phyloP scores from a whole-genome alignment of 345 rosid species.

The Barbarea vulgaris region DNA sequence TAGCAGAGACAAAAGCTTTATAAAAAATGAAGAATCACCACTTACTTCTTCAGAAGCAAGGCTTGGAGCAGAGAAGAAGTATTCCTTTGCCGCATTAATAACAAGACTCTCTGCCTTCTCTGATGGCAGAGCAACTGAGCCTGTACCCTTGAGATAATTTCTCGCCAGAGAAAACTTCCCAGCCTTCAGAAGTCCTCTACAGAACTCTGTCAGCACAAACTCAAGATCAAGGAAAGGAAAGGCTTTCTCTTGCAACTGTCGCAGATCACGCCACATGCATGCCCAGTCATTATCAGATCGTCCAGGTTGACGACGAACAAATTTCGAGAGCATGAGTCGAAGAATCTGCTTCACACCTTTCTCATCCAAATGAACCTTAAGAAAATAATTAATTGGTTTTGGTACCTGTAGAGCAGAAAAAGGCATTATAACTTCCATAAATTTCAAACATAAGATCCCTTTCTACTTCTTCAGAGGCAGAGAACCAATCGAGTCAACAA shows the following conservation, averaged over 20 bases:
- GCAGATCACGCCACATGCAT: constrained; percentile 96
- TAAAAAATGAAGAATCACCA: constrained; percentile 18
- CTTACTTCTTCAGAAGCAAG: constrained; percentile 87
- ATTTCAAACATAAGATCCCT: not conserved
- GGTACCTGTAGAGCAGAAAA: constrained; percentile 66
- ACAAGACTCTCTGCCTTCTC: constrained; percentile 94
- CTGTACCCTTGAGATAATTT: constrained; percentile 89
- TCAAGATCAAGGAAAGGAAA: constrained; percentile 89
- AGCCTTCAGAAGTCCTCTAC: constrained; percentile 95
- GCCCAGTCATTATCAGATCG: constrained; percentile 98
- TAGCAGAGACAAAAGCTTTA: constrained; percentile 9
- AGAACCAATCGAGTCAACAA: not conserved
- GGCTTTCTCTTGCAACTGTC: constrained; percentile 77
- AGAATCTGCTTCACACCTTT: constrained; percentile 89
- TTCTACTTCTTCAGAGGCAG: constrained; percentile 8
- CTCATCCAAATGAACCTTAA: constrained; percentile 78
- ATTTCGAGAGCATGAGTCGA: constrained; percentile 93
- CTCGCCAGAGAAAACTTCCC: constrained; percentile 97
- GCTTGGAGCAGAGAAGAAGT: constrained; percentile 92
- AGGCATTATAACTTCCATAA: constrained; percentile 14
- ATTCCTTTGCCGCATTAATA: constrained; percentile 91
- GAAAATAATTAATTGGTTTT: constrained; percentile 74
- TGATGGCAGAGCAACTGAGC: constrained; percentile 72
- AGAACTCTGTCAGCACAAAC: constrained; percentile 85
- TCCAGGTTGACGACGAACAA: constrained; percentile 77